Percentiles rank a stretch among this genome's conserved stretches.
Evolutionary conservation across 192 early-diverging fungal species (phyloP).

Genomic region (Linnemannia zychae): DNA sequence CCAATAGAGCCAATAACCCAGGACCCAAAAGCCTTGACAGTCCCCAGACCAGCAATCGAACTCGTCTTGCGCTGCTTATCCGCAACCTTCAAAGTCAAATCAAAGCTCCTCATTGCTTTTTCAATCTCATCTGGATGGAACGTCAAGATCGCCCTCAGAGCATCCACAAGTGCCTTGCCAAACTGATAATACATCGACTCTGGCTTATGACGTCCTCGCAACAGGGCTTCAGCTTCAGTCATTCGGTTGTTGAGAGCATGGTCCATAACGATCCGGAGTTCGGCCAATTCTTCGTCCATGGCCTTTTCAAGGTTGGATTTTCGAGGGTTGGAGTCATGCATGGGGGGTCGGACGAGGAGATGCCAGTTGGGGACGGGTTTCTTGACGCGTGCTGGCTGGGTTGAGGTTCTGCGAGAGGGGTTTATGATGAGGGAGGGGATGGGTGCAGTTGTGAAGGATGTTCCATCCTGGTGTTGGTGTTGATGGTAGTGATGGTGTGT

Average conservation of each 20-base stretch:
- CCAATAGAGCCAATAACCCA: slow-evolving; percentile 59
- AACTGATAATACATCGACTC: slow-evolving; percentile 80
- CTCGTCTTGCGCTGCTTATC: slow-evolving; percentile 68
- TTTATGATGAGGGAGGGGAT: slow-evolving; percentile 21
- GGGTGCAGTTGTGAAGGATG: background rate
- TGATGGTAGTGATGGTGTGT: background rate
- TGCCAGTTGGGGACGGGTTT: slow-evolving; percentile 53
- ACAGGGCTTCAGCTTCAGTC: slow-evolving; percentile 72
- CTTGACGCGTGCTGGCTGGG: slow-evolving; percentile 1
- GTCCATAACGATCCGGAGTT: slow-evolving; percentile 75
- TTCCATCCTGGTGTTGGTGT: background rate
- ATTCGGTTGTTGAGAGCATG: slow-evolving; percentile 84
- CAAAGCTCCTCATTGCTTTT: slow-evolving; percentile 72
- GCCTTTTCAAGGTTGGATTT: slow-evolving; percentile 52
- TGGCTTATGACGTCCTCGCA: slow-evolving; percentile 59
- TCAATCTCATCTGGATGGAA: slow-evolving; percentile 81
- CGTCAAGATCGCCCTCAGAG: slow-evolving; percentile 79
- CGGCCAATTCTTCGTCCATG: slow-evolving; percentile 69
- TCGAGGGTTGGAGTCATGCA: slow-evolving; percentile 46
- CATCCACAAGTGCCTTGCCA: slow-evolving; percentile 77
- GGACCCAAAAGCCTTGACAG: slow-evolving; percentile 61
- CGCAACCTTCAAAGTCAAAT: slow-evolving; percentile 73
- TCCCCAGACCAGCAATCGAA: slow-evolving; percentile 43
- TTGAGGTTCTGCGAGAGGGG: slow-evolving; percentile 24
- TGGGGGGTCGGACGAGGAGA: slow-evolving; percentile 33